A percentile compares a stretch with the other conserved stretches of the same genome.
phyloP scores from a whole-genome alignment of 345 rosid genomes.

The Eucalyptus pauciflora region DNA sequence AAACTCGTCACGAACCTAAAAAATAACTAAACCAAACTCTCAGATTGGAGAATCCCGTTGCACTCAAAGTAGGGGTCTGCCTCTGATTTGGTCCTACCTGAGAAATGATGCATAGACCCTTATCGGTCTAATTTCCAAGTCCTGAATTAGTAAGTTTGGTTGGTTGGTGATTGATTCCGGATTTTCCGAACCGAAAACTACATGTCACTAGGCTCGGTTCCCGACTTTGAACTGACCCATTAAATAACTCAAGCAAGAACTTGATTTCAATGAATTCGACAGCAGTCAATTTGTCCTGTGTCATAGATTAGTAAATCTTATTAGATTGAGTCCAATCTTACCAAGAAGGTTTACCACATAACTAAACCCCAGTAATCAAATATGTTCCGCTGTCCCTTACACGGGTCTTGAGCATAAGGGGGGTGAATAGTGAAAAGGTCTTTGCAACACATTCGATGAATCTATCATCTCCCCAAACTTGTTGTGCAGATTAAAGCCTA shows the following conservation, averaged over 20 bases:
- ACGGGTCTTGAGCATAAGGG: neutral
- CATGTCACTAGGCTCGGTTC: neutral
- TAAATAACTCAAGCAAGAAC: neutral
- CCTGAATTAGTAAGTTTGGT: neutral
- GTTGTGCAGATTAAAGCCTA: neutral
- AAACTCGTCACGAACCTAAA: neutral
- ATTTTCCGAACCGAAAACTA: neutral
- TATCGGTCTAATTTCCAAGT: neutral
- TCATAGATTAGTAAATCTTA: neutral
- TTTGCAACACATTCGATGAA: neutral
- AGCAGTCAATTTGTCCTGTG: neutral
- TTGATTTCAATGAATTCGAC: neutral
- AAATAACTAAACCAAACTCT: neutral
- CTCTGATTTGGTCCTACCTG: neutral
- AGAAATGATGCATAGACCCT: neutral
- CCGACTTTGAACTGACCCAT: neutral
- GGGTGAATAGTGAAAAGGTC: neutral
- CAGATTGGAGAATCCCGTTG: neutral
- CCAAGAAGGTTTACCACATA: neutral
- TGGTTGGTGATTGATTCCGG: neutral
- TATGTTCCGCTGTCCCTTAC: neutral
- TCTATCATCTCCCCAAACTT: neutral
- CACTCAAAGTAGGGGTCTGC: neutral
- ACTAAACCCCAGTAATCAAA: neutral
- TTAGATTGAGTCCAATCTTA: neutral